These are phyloP conservation scores for Pelargonium australe DNA, from an alignment of 441 rosid species.

Conservation along the genomic window DNA sequence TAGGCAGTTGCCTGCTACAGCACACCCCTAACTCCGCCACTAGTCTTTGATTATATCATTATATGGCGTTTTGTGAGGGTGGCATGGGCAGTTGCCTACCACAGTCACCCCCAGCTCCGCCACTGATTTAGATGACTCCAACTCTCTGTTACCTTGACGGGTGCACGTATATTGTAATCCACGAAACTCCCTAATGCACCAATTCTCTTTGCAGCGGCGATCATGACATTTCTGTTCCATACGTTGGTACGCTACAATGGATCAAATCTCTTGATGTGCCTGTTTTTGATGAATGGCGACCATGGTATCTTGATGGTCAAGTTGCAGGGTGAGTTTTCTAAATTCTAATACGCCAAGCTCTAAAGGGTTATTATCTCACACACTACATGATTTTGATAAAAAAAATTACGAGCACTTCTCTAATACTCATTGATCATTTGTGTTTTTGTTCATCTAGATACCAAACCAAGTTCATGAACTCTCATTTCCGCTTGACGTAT, in stretches of 20 bases:
- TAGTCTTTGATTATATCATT: too few species aligned
- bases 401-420: not conserved
- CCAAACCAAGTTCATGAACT: constrained; percentile 23
- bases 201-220: constrained; percentile 30
- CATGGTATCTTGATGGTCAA: constrained; percentile 33
- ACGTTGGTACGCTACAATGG: constrained; percentile 31
- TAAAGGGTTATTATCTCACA: not conserved
- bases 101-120: too few species aligned
- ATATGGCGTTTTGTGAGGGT: too few species aligned
- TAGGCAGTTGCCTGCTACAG: too few species aligned
- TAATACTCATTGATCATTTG: not conserved
- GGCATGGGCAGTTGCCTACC: too few species aligned
- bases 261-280: constrained; percentile 27
- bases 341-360: not conserved
- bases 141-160: too few species aligned
- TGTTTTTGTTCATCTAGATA: constrained; percentile 18
- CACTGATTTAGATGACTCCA: not conserved
- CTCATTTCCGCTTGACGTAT: constrained; percentile 21
- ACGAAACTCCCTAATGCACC: too few species aligned
- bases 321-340: constrained; percentile 30
- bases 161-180: too few species aligned
- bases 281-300: constrained; percentile 25
- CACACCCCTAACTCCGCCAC: too few species aligned
- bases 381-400: too few species aligned
- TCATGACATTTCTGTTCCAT: constrained; percentile 35